These are phyloP conservation scores for Pestalotiopsis sp. DNA, from an alignment of 2,329 filamentous ascomycete genomes.

Conservation along the genomic window DNA sequence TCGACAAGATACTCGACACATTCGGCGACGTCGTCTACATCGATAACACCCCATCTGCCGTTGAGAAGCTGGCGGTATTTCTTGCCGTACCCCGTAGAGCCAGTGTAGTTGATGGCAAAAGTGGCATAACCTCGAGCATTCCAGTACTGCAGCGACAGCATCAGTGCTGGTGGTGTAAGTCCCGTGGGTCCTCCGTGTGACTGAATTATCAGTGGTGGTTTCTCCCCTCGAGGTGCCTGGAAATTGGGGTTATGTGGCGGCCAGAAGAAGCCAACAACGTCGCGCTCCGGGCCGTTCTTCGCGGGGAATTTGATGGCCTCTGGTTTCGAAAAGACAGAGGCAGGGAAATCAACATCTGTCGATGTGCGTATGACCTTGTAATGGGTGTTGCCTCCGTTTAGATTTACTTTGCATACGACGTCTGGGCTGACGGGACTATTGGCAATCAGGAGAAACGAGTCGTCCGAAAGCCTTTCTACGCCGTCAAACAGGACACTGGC, in stretches of 20 bases:
- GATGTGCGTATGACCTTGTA: conserved; percentile 34
- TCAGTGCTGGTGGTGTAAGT: conserved; percentile 41
- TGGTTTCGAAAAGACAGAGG: conserved; percentile 36
- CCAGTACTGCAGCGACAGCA: conserved; percentile 49
- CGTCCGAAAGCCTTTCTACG: conserved; percentile 34
- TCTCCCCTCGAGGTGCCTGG: conserved; percentile 32
- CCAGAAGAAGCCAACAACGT: conserved; percentile 47
- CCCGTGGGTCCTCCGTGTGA: conserved; percentile 54
- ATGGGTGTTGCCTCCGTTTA: conserved; percentile 20
- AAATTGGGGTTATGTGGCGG: conserved; percentile 48
- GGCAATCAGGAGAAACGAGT: conserved; percentile 38
- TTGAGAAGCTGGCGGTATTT: conserved; percentile 50
- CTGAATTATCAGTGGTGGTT: conserved; percentile 49
- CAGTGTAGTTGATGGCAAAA: conserved; percentile 51
- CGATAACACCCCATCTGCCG: conserved; percentile 49
- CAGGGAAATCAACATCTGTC: conserved; percentile 30
- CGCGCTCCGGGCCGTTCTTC: conserved; percentile 26
- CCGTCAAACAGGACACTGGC: conserved; percentile 35
- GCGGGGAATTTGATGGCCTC: conserved; percentile 31
- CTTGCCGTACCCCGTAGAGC: conserved; percentile 51
- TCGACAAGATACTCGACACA: conserved; percentile 41
- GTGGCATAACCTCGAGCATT: conserved; percentile 55
- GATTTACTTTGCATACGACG: conserved; percentile 36
- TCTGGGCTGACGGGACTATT: conserved; percentile 30
- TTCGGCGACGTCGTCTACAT: conserved; percentile 50